Base-by-base conservation (phyloP, 441 rosid genomes). In the Omphalea diandra region DNA sequence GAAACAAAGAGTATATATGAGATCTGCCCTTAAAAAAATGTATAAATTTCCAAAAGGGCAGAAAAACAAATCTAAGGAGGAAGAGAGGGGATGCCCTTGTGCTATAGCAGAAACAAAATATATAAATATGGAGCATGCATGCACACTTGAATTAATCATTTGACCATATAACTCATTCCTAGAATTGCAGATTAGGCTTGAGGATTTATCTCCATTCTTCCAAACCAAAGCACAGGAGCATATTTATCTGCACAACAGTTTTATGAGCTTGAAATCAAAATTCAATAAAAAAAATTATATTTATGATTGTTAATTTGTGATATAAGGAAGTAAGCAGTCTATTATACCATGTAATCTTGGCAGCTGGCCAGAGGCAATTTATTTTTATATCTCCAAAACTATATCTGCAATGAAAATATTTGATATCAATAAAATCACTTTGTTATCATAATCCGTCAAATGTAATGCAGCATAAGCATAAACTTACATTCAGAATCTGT, bases 401-500 rank as follows among this genome's bases (percentile, higher is more conserved):
- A 90, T 85, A 82, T 85, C 88, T 84, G 87, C 79, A 76, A 73
- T 44, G 33, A 53, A 65, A 33, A 32, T n/a, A n/a, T n/a, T 1
- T 9, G 9, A 17, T 22, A 2, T 31, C n/a, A 5, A 20, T 15
- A 20, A 31, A 6, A n/a, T 27, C 27, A 20, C 14, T 7, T 53
- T 33, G 5, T 3, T 38, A 5, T 27, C 15, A 41, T 1, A 10
- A 55, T 24, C 33, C 0, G 24, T 11, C 3, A 11, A 22, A 54
- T 26, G 2, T 26, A 27, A 54, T 10, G 7, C 10, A 20, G 3
- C 18, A 5, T 8, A 11, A 41, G 4, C 20, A 57, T 18, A 52
- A 41, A 58, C 86, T 77, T 75, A 82, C 86, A 82, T 72, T 83
- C 87, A 22, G 97, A 88, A 83, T 89, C 95, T 46, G 89, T 85